Conservation (phyloP, 2,329 filamentous ascomycete genomes). For the Botrytis fragariae region DNA sequence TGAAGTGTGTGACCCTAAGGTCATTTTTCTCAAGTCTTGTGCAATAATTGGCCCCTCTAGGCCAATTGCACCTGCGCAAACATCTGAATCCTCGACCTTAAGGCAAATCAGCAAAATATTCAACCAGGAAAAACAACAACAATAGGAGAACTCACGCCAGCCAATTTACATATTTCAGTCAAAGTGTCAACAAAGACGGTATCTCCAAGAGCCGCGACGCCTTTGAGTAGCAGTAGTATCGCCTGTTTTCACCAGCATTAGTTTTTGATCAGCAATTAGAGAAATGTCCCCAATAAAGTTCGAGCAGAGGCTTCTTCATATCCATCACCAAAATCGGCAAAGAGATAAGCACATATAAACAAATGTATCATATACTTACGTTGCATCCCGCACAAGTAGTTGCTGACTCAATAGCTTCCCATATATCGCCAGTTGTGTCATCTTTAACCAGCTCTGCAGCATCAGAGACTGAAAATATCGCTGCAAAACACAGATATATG, state of each 20-base stretch:
- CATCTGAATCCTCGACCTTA: slow-evolving; percentile 37
- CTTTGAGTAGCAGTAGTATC: slow-evolving; percentile 45
- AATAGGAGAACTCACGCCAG: slow-evolving; percentile 26
- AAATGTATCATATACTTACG: slow-evolving; percentile 2
- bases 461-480: background rate
- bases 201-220: slow-evolving; percentile 46
- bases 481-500: slow-evolving; percentile 1
- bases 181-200: slow-evolving; percentile 42
- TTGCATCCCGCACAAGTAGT: slow-evolving; percentile 19
- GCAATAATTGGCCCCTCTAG: slow-evolving; percentile 55
- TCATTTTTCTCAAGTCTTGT: slow-evolving; percentile 48
- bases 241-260: slow-evolving; percentile 21
- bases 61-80: slow-evolving; percentile 46
- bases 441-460: slow-evolving; percentile 17
- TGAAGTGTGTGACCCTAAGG: slow-evolving; percentile 49
- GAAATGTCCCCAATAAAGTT: background rate
- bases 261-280: background rate
- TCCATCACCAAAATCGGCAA: background rate
- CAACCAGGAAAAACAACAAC: background rate
- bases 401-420: slow-evolving; percentile 17
- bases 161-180: slow-evolving; percentile 39
- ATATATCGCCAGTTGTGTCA: slow-evolving; percentile 10
- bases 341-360: background rate
- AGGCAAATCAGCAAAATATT: background rate
- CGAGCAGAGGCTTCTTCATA: background rate